phyloP scores from a whole-genome alignment of 2,329 filamentous ascomycete species.

The Byssoonygena ceratinophila region DNA sequence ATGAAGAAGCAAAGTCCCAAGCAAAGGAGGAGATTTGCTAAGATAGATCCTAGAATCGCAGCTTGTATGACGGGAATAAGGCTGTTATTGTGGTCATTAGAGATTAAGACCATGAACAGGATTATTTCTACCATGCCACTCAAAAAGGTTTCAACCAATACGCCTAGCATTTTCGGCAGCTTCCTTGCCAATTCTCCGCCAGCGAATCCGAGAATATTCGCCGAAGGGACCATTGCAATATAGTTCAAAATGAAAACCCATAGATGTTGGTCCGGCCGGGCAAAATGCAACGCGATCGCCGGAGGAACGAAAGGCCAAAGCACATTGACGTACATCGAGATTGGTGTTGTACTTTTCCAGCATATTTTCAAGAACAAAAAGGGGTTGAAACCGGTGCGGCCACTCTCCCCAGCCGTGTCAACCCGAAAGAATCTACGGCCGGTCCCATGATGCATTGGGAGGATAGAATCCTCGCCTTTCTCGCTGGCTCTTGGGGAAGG shows the following conservation, averaged over 20 bases:
- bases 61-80: conserved; percentile 63
- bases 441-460: conserved; percentile 22
- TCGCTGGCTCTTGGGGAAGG: not conserved
- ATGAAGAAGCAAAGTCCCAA: conserved; percentile 70
- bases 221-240: conserved; percentile 65
- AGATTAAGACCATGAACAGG: conserved; percentile 66
- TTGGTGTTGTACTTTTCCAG: conserved; percentile 52
- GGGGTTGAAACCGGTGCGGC: conserved; percentile 55
- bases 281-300: conserved; percentile 55
- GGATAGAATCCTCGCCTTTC: conserved; percentile 5
- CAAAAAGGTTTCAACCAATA: conserved; percentile 45
- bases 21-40: conserved; percentile 72
- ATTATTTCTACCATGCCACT: conserved; percentile 73
- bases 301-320: conserved; percentile 66
- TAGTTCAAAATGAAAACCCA: conserved; percentile 61
- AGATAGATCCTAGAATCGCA: conserved; percentile 70
- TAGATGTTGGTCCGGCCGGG: conserved; percentile 47
- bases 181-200: conserved; percentile 63
- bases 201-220: conserved; percentile 65
- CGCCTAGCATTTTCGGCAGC: conserved; percentile 56
- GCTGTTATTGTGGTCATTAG: conserved; percentile 39
- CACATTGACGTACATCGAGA: conserved; percentile 56
- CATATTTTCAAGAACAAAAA: conserved; percentile 53
- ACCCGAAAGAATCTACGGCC: conserved; percentile 27
- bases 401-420: conserved; percentile 51